A percentile compares a stretch with the other conserved stretches of the same genome.
Evolutionary conservation across 805 yeast species (phyloP).

Genomic region (Wickerhamomyces subpelliculosus): DNA sequence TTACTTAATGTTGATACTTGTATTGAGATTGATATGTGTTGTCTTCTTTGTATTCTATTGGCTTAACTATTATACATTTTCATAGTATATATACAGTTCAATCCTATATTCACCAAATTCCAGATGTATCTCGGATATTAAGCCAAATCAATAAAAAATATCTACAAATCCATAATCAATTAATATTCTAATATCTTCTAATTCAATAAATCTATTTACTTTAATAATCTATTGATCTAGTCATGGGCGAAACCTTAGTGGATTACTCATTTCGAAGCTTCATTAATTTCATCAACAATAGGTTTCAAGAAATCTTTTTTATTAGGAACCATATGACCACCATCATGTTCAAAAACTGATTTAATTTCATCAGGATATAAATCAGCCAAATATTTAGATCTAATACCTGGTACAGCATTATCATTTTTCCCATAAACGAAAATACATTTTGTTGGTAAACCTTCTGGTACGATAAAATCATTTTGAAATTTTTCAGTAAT

Average conservation of each 20-base stretch:
- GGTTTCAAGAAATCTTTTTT: constrained; percentile 51
- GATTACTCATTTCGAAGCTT: neutral
- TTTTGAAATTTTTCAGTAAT: constrained; percentile 29
- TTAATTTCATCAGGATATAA: constrained; percentile 43
- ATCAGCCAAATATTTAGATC: constrained; percentile 56
- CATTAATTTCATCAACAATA: constrained; percentile 30
- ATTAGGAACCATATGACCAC: constrained; percentile 96
- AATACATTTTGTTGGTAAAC: constrained; percentile 38
- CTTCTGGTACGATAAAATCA: constrained; percentile 23
- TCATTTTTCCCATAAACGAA: constrained; percentile 86
- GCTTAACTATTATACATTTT: too few relatives aligned
- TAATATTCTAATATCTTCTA: too few relatives aligned
- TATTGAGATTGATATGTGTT: too few relatives aligned
- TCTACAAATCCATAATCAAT: too few relatives aligned
- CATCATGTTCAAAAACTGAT: constrained; percentile 69
- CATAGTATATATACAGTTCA: too few relatives aligned
- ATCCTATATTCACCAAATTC: too few relatives aligned
- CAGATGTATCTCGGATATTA: too few relatives aligned
- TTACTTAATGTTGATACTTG: too few relatives aligned
- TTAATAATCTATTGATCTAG: too few relatives aligned
- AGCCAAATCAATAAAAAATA: too few relatives aligned
- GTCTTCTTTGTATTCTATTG: too few relatives aligned
- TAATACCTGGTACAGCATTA: constrained; percentile 70
- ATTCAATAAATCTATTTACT: too few relatives aligned
- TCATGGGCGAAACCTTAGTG: neutral